phyloP scores from a whole-genome alignment of 352 stramenopile genomes.

The Pythium rhizo-oryzae region DNA sequence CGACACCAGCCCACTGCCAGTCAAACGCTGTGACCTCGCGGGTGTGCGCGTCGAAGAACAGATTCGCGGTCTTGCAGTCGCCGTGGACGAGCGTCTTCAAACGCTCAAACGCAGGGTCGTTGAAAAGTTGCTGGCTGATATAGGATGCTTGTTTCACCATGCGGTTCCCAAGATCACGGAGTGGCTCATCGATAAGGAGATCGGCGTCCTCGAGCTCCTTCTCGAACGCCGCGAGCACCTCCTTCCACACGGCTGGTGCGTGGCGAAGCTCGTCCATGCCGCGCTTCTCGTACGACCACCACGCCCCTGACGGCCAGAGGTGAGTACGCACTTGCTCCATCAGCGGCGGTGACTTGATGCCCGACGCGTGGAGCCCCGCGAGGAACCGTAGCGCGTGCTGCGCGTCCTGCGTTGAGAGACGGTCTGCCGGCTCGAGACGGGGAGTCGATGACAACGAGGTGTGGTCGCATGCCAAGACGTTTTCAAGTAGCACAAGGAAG shows the following conservation, averaged over 20 bases:
- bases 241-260: conserved; percentile 42
- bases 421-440: conserved; percentile 41
- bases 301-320: conserved; percentile 49
- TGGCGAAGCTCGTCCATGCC: conserved; percentile 45
- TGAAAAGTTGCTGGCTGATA: conserved; percentile 48
- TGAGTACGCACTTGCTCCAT: conserved; percentile 31
- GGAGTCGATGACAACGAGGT: background rate
- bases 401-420: conserved; percentile 39
- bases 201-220: conserved; percentile 16
- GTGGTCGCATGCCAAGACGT: conserved; percentile 18
- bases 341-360: conserved; percentile 30
- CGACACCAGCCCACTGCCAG: conserved; percentile 72
- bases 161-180: conserved; percentile 40
- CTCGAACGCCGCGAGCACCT: conserved; percentile 39
- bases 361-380: conserved; percentile 46
- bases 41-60: conserved; percentile 57
- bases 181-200: conserved; percentile 10
- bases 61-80: conserved; percentile 74
- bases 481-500: conserved; percentile 63
- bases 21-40: conserved; percentile 64
- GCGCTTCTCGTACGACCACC: conserved; percentile 69
- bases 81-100: conserved; percentile 61
- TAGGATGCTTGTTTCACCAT: conserved; percentile 54
- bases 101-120: conserved; percentile 18
- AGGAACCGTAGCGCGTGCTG: conserved; percentile 51